Conservation (phyloP, 2,329 filamentous ascomycete species). For the Aureobasidium pullulans region DNA sequence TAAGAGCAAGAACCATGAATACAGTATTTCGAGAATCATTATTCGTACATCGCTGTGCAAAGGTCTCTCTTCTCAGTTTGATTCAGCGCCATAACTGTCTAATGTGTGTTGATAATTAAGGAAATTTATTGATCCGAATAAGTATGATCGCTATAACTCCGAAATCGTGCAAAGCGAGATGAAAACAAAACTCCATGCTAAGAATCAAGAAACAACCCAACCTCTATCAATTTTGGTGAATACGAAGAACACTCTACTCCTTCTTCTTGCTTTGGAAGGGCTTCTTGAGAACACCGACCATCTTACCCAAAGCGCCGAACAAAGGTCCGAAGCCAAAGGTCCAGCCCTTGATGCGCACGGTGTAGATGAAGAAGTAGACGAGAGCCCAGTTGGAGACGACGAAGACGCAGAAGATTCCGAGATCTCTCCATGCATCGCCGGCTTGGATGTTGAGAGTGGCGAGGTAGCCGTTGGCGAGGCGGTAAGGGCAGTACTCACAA, state of each 20-base stretch:
- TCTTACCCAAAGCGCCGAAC: constrained; percentile 42
- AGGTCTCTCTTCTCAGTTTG: too few relatives aligned
- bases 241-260: not conserved
- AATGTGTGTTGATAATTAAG: too few relatives aligned
- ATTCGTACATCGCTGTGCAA: too few relatives aligned
- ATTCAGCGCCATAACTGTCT: too few relatives aligned
- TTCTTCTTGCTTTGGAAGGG: constrained; percentile 21
- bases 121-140: too few relatives aligned
- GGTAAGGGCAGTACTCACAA: constrained; percentile 66
- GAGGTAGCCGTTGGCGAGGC: constrained; percentile 60
- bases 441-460: constrained; percentile 47
- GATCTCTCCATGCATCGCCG: constrained; percentile 62
- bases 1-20: too few relatives aligned
- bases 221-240: too few relatives aligned
- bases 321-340: constrained; percentile 58
- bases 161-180: too few relatives aligned
- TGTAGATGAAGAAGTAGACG: constrained; percentile 67
- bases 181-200: too few relatives aligned
- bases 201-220: too few relatives aligned
- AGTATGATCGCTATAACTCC: too few relatives aligned
- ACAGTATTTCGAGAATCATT: too few relatives aligned
- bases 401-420: constrained; percentile 67
- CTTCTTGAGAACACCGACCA: constrained; percentile 30
- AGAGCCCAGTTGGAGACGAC: constrained; percentile 62
- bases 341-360: constrained; percentile 62